A percentile compares a stretch with the other conserved stretches of the same genome.
Conservation (phyloP, 768 basidiomycete genomes). For the Steccherinum ochraceum region DNA sequence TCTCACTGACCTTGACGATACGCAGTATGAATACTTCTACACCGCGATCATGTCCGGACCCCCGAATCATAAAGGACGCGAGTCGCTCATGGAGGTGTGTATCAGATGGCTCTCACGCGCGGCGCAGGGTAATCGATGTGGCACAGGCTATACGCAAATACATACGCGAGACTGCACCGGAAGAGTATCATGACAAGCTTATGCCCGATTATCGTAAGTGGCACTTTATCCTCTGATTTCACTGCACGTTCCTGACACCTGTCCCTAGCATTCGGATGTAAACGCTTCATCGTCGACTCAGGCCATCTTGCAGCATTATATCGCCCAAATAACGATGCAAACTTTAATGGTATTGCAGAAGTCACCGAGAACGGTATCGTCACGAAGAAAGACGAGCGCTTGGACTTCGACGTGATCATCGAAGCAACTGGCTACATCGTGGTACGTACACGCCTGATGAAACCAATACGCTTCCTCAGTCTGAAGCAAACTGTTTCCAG, state of each 20-base stretch:
- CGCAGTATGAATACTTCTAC: neutral
- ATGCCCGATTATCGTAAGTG: constrained; percentile 23
- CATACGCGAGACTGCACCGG: constrained; percentile 19
- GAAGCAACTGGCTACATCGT: constrained; percentile 27
- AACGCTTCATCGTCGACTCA: constrained; percentile 25
- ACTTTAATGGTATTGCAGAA: constrained; percentile 15
- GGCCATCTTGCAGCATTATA: constrained; percentile 25
- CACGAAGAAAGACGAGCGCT: constrained; percentile 18
- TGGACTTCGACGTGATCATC: constrained; percentile 28
- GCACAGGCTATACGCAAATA: too few relatives aligned
- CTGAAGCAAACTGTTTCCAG: too few relatives aligned
- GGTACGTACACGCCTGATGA: constrained; percentile 17
- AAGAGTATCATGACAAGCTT: constrained; percentile 23
- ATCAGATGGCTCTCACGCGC: neutral
- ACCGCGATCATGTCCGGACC: neutral
- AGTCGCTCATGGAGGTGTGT: neutral
- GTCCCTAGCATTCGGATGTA: constrained; percentile 19
- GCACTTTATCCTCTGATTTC: neutral
- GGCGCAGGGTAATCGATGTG: neutral
- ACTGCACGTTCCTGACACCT: neutral
- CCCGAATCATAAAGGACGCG: neutral
- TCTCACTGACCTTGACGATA: neutral
- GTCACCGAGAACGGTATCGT: constrained; percentile 16
- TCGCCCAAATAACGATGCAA: constrained; percentile 23
- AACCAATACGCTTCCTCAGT: too few relatives aligned